phyloP scores from a whole-genome alignment of 768 basidiomycete species.

The Sutorius australiensis region DNA sequence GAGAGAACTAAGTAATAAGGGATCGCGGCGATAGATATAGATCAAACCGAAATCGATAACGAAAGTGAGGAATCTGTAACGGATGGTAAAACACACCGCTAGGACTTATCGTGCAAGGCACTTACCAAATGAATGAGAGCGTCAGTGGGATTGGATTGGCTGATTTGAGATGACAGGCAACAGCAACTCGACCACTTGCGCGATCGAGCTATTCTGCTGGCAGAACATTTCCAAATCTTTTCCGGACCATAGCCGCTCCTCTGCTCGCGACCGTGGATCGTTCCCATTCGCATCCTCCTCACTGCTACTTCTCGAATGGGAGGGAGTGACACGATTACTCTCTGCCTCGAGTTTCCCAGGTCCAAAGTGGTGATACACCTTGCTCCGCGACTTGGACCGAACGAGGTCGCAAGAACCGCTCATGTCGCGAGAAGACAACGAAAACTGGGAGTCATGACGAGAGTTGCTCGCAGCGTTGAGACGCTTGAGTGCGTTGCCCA shows the following conservation, averaged over 20 bases:
- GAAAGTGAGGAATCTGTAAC: conserved; percentile 14
- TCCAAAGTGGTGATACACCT: conserved; percentile 59
- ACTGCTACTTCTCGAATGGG: conserved; percentile 26
- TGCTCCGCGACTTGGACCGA: conserved; percentile 70
- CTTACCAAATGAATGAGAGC: conserved; percentile 21
- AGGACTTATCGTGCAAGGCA: not conserved
- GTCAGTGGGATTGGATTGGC: conserved; percentile 25
- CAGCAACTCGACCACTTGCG: conserved; percentile 64
- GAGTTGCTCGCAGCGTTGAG: conserved; percentile 16
- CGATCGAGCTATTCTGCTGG: conserved; percentile 85
- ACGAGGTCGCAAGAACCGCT: conserved; percentile 37
- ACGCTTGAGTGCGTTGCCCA: conserved; percentile 36
- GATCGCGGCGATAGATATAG: conserved; percentile 28
- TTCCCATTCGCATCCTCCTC: conserved; percentile 31
- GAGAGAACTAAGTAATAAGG: conserved; percentile 22
- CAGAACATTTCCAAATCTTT: conserved; percentile 81
- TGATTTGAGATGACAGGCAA: conserved; percentile 47
- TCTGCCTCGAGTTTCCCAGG: conserved; percentile 64
- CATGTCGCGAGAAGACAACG: conserved; percentile 23
- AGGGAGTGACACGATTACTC: conserved; percentile 25
- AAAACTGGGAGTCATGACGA: conserved; percentile 23
- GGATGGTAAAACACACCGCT: conserved; percentile 10
- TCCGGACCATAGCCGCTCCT: conserved; percentile 67
- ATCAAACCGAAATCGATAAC: conserved; percentile 22
- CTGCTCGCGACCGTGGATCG: conserved; percentile 35